phyloP scores from a whole-genome alignment of 1,139 yeast species.

The Arxiozyma telluris region DNA sequence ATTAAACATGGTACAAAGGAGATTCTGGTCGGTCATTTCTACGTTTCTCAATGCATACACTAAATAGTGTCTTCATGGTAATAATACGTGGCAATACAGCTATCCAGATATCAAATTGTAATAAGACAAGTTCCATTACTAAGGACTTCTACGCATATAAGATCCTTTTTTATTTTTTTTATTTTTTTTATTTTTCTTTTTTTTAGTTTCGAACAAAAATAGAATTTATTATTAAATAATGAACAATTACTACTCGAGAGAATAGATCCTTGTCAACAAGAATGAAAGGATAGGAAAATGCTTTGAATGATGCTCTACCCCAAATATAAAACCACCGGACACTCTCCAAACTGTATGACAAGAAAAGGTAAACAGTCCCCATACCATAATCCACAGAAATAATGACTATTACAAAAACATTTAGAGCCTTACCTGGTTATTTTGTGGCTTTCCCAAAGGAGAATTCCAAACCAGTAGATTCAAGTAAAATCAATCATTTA shows the following conservation, averaged over 20 bases:
- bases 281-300: not conserved
- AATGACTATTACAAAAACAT: slow-evolving; percentile 7
- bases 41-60: too few relatives aligned
- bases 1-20: too few relatives aligned
- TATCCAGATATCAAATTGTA: too few relatives aligned
- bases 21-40: too few relatives aligned
- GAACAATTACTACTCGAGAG: not conserved
- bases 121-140: too few relatives aligned
- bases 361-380: too few relatives aligned
- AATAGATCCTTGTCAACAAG: not conserved
- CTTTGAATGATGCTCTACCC: not conserved
- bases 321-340: not conserved
- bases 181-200: too few relatives aligned
- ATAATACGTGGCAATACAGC: not conserved
- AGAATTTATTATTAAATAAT: too few relatives aligned
- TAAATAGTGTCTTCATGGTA: too few relatives aligned
- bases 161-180: not conserved
- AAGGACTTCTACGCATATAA: not conserved
- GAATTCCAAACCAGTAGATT: slow-evolving; percentile 11
- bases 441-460: slow-evolving; percentile 14
- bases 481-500: slow-evolving; percentile 32
- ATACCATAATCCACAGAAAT: not conserved
- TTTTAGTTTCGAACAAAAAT: too few relatives aligned
- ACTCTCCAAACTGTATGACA: not conserved
- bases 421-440: slow-evolving; percentile 22